Base-by-base conservation (phyloP, 768 basidiomycete species). In the Pisolithus marmoratus region DNA sequence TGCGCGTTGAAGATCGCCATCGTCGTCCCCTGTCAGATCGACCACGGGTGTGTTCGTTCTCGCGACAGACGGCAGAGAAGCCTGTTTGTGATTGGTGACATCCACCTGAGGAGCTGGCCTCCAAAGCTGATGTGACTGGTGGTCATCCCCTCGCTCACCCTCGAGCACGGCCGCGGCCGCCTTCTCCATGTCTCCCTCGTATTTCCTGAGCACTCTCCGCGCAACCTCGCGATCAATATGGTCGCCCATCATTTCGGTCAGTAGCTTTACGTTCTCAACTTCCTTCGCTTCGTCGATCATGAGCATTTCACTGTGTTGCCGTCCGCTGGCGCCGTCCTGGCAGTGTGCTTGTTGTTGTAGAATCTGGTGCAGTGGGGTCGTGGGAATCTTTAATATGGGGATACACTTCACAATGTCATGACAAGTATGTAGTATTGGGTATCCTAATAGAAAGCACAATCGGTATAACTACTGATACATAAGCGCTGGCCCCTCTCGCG, bases 11-110 rank as follows among this genome's bases (percentile, higher is more conserved):
- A 82, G 65, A 19, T 81, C 71, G 40, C 58, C 65, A 38, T 78
- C 76, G n/a, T 80, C 79, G 23, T 84, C 84, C 7, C 58, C 68
- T 4, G 84, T 87, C 41, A 87, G 72, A 65, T 87, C 84, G 42
- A 87, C 83, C 6, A 73, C 58, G 3, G 67, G 66, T 23, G 66
- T 63, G 29, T 60, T 67, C 2, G 63, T 60, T 5, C 68, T 56
- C 24, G 53, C 59, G 26, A 44, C 23, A 4, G 61, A 51, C 50
- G 53, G 53, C 23, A 29, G 48, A 9, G 9, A 29, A 23, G 50
- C 42, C 17, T 58, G 53, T 12, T 36, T 49, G 14, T 29, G 38
- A 15, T 12, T 40, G 12, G 15, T 27, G 14, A 29, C 26, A 49
- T 29, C 49, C 44, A 54, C 24, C 29, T 59, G 63, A 14, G 58